A percentile compares a stretch with the other conserved stretches of the same genome.
Conservation (phyloP, 768 basidiomycete genomes). For the Gloeopeniophorella convolvens region DNA sequence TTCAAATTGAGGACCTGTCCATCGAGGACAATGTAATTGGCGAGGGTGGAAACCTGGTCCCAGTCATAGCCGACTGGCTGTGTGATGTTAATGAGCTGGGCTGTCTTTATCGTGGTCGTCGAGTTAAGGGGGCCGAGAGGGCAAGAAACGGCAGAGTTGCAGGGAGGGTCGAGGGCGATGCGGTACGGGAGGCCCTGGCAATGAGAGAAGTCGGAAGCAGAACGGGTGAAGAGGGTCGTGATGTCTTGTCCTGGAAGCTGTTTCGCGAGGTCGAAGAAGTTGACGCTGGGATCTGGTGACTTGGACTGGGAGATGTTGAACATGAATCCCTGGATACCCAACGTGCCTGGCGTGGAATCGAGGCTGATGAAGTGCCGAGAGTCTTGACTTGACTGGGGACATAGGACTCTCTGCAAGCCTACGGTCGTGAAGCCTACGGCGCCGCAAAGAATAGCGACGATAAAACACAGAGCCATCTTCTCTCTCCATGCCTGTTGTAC, state of each 20-base stretch:
- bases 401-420: constrained; percentile 88
- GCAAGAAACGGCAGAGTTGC: constrained; percentile 54
- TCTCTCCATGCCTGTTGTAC: constrained; percentile 94
- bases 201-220: constrained; percentile 52
- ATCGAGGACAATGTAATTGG: constrained; percentile 82
- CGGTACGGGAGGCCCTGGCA: constrained; percentile 60
- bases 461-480: constrained; percentile 89
- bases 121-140: constrained; percentile 56
- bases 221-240: constrained; percentile 76
- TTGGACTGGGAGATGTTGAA: constrained; percentile 63
- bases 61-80: constrained; percentile 84
- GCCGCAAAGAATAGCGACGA: constrained; percentile 73
- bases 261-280: constrained; percentile 51
- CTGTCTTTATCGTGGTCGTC: constrained; percentile 48
- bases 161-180: constrained; percentile 71
- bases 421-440: constrained; percentile 89
- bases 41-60: constrained; percentile 70
- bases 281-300: constrained; percentile 37
- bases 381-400: constrained; percentile 51
- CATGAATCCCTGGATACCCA: constrained; percentile 71
- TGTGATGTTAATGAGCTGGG: constrained; percentile 59
- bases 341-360: constrained; percentile 50
- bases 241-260: constrained; percentile 77
- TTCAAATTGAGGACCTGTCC: constrained; percentile 91
- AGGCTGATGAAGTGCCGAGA: constrained; percentile 41